Percentiles rank a stretch among this genome's conserved stretches.
Evolutionary conservation across 2,329 filamentous ascomycete species (phyloP).

Genomic region (Aspergillus quadrilineatus): DNA sequence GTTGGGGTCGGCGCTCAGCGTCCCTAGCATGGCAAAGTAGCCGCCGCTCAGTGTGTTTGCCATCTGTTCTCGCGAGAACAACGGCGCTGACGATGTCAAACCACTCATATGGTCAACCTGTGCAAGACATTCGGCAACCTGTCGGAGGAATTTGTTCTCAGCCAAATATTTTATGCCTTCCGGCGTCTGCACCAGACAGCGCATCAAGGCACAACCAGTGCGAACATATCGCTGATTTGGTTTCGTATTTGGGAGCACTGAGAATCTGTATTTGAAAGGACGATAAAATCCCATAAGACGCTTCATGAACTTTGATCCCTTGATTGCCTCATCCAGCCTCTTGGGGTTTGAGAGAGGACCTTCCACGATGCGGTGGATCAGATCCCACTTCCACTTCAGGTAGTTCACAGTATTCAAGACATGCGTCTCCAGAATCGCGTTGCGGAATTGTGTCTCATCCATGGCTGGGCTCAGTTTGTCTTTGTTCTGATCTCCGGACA

Average conservation of each 20-base stretch:
- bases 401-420: constrained; percentile 88
- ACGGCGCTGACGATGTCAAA: constrained; percentile 69
- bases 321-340: constrained; percentile 88
- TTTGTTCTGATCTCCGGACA: constrained; percentile 44
- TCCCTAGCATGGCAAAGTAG: constrained; percentile 90
- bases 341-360: constrained; percentile 89
- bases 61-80: constrained; percentile 84
- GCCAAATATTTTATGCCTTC: constrained; percentile 83
- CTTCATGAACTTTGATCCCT: constrained; percentile 94
- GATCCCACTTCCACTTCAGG: constrained; percentile 95
- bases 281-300: constrained; percentile 91
- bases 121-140: constrained; percentile 92
- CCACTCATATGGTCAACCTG: constrained; percentile 84
- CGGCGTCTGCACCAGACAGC: constrained; percentile 77
- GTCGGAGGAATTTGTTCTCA: constrained; percentile 88
- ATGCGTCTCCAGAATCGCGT: constrained; percentile 67
- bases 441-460: constrained; percentile 64
- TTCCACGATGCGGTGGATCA: constrained; percentile 86
- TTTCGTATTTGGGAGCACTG: constrained; percentile 83
- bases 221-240: constrained; percentile 92
- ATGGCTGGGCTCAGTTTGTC: constrained; percentile 61
- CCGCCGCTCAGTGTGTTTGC: constrained; percentile 84
- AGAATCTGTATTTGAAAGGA: constrained; percentile 95
- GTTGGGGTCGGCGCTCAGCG: constrained; percentile 76
- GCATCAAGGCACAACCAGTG: constrained; percentile 83